A percentile compares a stretch with the other conserved stretches of the same genome.
These are phyloP conservation scores for Globisporangium takayamanum DNA, from an alignment of 352 stramenopile species.

Conservation along the genomic window DNA sequence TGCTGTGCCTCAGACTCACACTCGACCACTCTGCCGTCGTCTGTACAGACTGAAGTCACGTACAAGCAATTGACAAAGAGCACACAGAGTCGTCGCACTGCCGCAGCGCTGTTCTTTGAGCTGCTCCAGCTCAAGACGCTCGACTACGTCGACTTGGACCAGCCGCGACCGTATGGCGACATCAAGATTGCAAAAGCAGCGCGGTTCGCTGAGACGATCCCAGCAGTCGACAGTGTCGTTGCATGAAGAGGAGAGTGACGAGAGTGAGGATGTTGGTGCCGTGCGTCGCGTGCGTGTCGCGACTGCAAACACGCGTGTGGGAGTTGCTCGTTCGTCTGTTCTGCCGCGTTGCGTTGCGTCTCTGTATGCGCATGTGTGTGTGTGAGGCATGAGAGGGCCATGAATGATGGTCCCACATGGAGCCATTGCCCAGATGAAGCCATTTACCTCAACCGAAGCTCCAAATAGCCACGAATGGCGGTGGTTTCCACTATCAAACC, in stretches of 20 bases:
- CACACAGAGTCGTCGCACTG: constrained; percentile 81
- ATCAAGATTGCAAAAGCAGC: constrained; percentile 85
- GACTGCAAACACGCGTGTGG: neutral
- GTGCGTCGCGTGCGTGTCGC: neutral
- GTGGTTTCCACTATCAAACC: too few relatives aligned
- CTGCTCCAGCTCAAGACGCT: constrained; percentile 97
- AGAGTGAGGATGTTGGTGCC: neutral
- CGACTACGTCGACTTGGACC: constrained; percentile 94
- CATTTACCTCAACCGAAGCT: too few relatives aligned
- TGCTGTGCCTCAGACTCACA: neutral
- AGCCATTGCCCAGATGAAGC: too few relatives aligned
- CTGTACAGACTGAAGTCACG: constrained; percentile 52
- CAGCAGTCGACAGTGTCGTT: constrained; percentile 56
- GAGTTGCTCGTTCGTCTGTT: neutral
- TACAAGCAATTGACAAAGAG: constrained; percentile 85
- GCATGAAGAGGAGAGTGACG: constrained; percentile 8
- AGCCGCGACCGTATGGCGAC: constrained; percentile 91
- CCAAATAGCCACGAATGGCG: too few relatives aligned
- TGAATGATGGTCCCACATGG: too few relatives aligned
- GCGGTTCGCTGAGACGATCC: constrained; percentile 70
- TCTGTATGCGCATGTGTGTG: too few relatives aligned
- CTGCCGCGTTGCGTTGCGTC: too few relatives aligned
- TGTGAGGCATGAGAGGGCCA: too few relatives aligned
- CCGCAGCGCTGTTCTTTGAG: constrained; percentile 95
- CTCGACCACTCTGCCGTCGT: neutral